Conservation (phyloP, 2,329 filamentous ascomycete species). For the Fusarium drepaniforme region DNA sequence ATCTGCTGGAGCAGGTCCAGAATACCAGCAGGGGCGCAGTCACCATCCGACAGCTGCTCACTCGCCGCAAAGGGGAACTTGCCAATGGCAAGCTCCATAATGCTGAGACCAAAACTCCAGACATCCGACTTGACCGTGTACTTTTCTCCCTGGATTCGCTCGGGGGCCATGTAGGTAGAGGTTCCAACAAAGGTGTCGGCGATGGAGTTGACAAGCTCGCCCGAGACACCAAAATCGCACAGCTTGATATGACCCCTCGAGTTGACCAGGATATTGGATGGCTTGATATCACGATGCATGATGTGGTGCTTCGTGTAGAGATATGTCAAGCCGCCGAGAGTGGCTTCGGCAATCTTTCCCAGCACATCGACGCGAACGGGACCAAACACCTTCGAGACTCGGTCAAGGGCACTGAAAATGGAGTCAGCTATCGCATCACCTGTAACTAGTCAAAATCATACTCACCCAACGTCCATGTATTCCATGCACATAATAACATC, state of each 20-base stretch:
- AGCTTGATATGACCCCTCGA: constrained; percentile 95
- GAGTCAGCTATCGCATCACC: constrained; percentile 14
- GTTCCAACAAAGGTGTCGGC: constrained; percentile 98
- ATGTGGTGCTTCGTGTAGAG: constrained; percentile 96
- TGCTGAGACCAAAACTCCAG: constrained; percentile 94
- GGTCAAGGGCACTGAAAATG: constrained; percentile 81
- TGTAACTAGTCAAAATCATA: constrained; percentile 18
- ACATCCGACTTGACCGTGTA: constrained; percentile 99
- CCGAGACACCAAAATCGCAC: constrained; percentile 98
- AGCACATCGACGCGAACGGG: constrained; percentile 96
- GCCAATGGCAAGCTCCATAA: constrained; percentile 98
- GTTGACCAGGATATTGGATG: constrained; percentile 97
- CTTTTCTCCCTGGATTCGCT: constrained; percentile 95
- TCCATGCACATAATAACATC: constrained; percentile 99
- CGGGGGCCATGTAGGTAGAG: constrained; percentile 99
- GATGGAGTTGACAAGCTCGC: constrained; percentile 96
- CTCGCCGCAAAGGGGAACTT: constrained; percentile 93
- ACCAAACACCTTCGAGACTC: constrained; percentile 93
- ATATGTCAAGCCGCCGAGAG: constrained; percentile 92
- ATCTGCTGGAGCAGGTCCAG: constrained; percentile 97
- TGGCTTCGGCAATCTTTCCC: constrained; percentile 97
- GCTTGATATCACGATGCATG: constrained; percentile 99
- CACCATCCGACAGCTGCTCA: constrained; percentile 76
- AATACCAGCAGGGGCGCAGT: constrained; percentile 91
- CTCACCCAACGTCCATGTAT: constrained; percentile 99